Conservation (phyloP, 371 early-diverging fungal species). For the Syncephalastrum racemosum region DNA sequence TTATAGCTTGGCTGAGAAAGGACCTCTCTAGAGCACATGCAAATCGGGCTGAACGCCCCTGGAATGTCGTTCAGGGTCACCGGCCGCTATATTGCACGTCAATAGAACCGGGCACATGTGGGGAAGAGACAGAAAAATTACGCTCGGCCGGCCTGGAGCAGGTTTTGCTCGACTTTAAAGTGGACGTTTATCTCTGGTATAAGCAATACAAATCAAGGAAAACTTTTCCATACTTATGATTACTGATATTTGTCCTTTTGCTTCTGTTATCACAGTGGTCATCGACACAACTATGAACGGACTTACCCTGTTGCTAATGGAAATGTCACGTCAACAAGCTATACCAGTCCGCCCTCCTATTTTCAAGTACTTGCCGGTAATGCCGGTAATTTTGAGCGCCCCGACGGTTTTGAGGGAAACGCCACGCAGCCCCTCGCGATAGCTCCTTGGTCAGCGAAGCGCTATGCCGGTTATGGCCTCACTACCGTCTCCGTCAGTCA, state of each 20-base stretch:
- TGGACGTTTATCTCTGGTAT: conserved; percentile 34
- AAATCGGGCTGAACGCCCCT: conserved; percentile 19
- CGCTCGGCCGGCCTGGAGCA: conserved; percentile 25
- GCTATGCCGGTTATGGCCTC: conserved; percentile 30
- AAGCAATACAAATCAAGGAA: neutral
- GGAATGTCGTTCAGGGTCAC: conserved; percentile 32
- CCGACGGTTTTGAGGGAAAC: conserved; percentile 14
- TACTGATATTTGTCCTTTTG: neutral
- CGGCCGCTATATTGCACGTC: conserved; percentile 26
- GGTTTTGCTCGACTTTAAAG: conserved; percentile 23
- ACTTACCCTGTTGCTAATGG: conserved; percentile 24
- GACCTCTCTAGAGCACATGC: conserved; percentile 20
- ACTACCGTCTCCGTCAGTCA: conserved; percentile 19
- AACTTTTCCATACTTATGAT: neutral
- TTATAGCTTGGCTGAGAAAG: conserved; percentile 29
- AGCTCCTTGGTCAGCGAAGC: conserved; percentile 22
- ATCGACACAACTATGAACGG: conserved; percentile 31
- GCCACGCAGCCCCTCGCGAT: conserved; percentile 1
- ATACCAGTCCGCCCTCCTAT: conserved; percentile 27
- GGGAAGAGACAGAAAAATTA: conserved; percentile 5
- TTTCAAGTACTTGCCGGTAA: conserved; percentile 31
- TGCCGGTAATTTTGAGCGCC: conserved; percentile 29
- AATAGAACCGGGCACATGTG: conserved; percentile 1
- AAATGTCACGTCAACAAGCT: conserved; percentile 5
- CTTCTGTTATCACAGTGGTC: conserved; percentile 14